phyloP scores from a whole-genome alignment of 129 eudicot species.

The Glebionis coronaria region DNA sequence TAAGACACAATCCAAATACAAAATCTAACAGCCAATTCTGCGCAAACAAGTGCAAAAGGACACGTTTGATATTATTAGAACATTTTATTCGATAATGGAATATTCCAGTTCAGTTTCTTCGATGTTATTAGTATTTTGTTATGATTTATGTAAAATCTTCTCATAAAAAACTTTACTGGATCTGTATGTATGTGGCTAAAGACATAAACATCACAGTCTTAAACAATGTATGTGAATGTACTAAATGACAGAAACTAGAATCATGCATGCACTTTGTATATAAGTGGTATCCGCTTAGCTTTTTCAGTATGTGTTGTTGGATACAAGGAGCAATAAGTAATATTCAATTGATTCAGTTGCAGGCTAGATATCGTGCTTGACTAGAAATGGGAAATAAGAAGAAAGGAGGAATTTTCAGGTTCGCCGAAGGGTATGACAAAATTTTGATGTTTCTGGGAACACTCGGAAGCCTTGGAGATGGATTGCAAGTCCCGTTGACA shows the following conservation, averaged over 20 bases:
- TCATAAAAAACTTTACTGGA: background rate
- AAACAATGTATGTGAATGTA: background rate
- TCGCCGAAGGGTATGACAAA: conserved; percentile 56
- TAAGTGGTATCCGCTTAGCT: background rate
- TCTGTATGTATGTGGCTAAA: background rate
- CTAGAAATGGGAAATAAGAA: background rate
- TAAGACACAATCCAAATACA: background rate
- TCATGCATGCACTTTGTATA: conserved; percentile 8
- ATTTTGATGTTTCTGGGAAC: conserved; percentile 60
- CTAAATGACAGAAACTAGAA: conserved; percentile 1
- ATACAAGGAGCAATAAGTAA: background rate
- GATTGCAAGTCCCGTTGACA: conserved; percentile 60
- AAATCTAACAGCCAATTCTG: background rate
- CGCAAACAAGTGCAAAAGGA: background rate
- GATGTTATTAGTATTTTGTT: background rate
- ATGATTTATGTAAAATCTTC: background rate
- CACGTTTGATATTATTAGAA: background rate
- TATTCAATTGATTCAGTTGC: background rate
- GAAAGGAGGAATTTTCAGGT: conserved; percentile 52
- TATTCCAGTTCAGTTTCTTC: background rate
- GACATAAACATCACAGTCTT: no score
- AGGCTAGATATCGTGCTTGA: background rate
- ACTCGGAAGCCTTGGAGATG: conserved; percentile 83
- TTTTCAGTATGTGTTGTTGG: background rate
- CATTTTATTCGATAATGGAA: background rate